Evolutionary conservation across 2,329 filamentous ascomycete species (phyloP).

Genomic region (Capronia coronata): DNA sequence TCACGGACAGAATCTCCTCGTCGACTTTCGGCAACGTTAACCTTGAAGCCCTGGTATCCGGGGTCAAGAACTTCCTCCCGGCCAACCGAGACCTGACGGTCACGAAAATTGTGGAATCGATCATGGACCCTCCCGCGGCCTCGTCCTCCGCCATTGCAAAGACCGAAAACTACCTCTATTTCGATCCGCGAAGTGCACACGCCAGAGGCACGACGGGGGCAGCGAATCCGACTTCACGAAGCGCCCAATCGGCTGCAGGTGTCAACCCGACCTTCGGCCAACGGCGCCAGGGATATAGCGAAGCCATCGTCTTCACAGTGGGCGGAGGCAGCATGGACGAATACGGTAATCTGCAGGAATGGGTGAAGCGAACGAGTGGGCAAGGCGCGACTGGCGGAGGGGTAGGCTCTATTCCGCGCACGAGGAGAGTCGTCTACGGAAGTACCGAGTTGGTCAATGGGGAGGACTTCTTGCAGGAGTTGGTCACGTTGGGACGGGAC

Average conservation of each 20-base stretch:
- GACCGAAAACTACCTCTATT: slow-evolving; percentile 95
- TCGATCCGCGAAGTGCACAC: slow-evolving; percentile 88
- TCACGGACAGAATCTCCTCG: slow-evolving; percentile 91
- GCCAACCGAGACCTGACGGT: slow-evolving; percentile 91
- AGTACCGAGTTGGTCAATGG: slow-evolving; percentile 70
- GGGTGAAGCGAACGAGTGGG: slow-evolving; percentile 69
- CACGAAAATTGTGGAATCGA: slow-evolving; percentile 94
- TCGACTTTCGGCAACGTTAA: slow-evolving; percentile 76
- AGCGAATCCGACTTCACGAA: slow-evolving; percentile 46
- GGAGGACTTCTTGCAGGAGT: slow-evolving; percentile 52
- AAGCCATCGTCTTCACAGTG: slow-evolving; percentile 89
- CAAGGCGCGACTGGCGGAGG: slow-evolving; percentile 46
- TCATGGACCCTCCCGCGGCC: slow-evolving; percentile 91
- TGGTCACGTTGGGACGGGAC: slow-evolving; percentile 53
- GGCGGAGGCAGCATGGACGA: slow-evolving; percentile 98
- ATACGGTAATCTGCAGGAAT: slow-evolving; percentile 94
- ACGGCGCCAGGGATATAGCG: slow-evolving; percentile 77
- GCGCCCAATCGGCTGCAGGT: slow-evolving; percentile 37
- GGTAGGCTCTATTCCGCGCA: slow-evolving; percentile 47
- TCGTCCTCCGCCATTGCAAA: slow-evolving; percentile 89
- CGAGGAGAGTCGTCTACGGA: slow-evolving; percentile 84
- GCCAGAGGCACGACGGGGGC: slow-evolving; percentile 86
- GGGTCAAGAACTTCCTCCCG: slow-evolving; percentile 97
- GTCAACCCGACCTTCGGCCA: slow-evolving; percentile 79
- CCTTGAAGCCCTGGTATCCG: slow-evolving; percentile 88